Conservation (phyloP, 768 basidiomycete species). For the Lanmaoa pseudosensibilis region DNA sequence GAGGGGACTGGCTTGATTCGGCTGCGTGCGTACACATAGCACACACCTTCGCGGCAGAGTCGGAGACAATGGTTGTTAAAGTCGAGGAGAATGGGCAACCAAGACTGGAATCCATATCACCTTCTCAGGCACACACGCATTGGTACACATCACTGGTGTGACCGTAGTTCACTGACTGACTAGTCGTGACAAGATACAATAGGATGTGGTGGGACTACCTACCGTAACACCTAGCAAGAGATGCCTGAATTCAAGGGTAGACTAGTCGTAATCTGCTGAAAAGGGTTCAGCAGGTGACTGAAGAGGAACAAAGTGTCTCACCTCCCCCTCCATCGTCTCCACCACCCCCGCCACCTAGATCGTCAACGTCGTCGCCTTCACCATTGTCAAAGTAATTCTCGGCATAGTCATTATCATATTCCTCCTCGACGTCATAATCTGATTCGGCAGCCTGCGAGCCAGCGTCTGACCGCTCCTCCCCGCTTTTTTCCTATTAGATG, state of each 20-base stretch:
- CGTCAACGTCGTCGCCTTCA: constrained; percentile 78
- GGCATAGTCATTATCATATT: constrained; percentile 89
- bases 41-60: not conserved
- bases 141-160: not conserved
- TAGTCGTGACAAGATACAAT: not conserved
- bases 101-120: not conserved
- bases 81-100: not conserved
- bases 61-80: not conserved
- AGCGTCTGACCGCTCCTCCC: constrained; percentile 64
- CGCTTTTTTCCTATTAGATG: constrained; percentile 59
- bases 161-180: not conserved
- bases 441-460: constrained; percentile 66
- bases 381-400: constrained; percentile 92
- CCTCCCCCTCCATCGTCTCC: constrained; percentile 67
- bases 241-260: not conserved
- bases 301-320: constrained; percentile 2
- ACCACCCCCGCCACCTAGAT: constrained; percentile 69
- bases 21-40: not conserved
- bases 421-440: constrained; percentile 87
- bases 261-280: constrained; percentile 30
- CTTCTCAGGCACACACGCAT: not conserved
- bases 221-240: not conserved
- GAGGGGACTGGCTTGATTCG: not conserved
- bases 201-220: not conserved
- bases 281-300: not conserved